Base-by-base conservation (phyloP, 139 green algal species). In the Yamagishiella unicocca region DNA sequence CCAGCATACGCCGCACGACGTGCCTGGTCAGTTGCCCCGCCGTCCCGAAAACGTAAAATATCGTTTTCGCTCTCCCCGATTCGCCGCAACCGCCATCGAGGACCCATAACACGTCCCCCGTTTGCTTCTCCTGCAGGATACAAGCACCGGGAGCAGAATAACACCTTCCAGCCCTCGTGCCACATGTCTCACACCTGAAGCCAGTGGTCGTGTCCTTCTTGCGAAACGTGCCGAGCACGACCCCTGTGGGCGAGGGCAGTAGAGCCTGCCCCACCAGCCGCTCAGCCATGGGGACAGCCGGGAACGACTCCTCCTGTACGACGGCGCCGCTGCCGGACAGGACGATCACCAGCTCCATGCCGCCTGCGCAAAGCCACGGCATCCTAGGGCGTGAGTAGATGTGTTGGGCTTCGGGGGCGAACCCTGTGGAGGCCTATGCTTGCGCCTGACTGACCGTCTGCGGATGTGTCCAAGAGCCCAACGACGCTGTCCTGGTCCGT, bases 191-290 rank as follows among this genome's bases (percentile, higher is more conserved):
- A n/a, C 43, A 93, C 86, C 90, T 90, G 83, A 84, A 85, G 61
- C 83, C 88, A 7, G 71, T 72, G 22, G 31, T 75, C 64, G 64
- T 71, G 27, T 87, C 90, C 58, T 89, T 90, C 62, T 75, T 82
- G 55, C 84, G 81, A 17, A 81, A 92, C 0, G 83, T 42, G 14
- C 85, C 85, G 29, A 90, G 55, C 53, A 82, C 55, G 1, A 73
- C 73, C 1, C 53, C 61, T 0, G 35, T 42, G n/a, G 85, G 46
- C 27, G n/a, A 37, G 19, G 53, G 31, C 29, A 31, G 1, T n/a
- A n/a, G 66, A 10, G 42, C 64, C 42, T 62, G 54, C 0, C 38
- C 43, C 27, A 53, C 25, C 14, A 31, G 3, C 9, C 84, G 61
- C 19, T 77, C 64, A 21, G 42, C 29, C 12, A 45, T 31, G 2